A percentile compares a stretch with the other conserved stretches of the same genome.
phyloP scores from a whole-genome alignment of 2,329 filamentous ascomycete genomes.

The Aspergillus sp. region DNA sequence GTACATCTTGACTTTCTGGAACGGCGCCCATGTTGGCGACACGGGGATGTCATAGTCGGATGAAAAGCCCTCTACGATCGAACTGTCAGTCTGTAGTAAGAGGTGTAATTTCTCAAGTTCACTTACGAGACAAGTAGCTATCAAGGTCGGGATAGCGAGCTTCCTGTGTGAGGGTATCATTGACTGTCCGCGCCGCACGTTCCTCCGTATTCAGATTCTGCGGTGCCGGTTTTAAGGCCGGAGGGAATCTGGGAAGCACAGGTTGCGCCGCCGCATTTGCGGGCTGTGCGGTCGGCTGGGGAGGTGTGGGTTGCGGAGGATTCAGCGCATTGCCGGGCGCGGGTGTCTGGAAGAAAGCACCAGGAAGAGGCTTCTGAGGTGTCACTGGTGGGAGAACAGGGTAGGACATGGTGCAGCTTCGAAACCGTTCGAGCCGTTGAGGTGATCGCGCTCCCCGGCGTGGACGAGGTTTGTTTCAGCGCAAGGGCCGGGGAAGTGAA shows the following conservation, averaged over 20 bases:
- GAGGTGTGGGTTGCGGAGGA: conserved; percentile 34
- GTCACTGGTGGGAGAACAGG: conserved; percentile 38
- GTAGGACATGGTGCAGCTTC: conserved; percentile 41
- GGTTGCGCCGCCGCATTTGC: conserved; percentile 31
- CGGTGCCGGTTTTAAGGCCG: conserved; percentile 42
- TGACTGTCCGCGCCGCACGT: conserved; percentile 80
- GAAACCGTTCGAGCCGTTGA: conserved; percentile 12
- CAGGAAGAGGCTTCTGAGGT: conserved; percentile 41
- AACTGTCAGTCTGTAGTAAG: conserved; percentile 9
- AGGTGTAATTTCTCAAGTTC: conserved; percentile 27
- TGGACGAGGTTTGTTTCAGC: conserved; percentile 17
- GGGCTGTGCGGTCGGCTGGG: conserved; percentile 25
- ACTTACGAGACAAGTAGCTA: conserved; percentile 82
- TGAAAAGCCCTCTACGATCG: conserved; percentile 72
- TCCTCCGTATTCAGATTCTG: conserved; percentile 67
- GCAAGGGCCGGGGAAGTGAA: conserved; percentile 14
- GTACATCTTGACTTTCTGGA: conserved; percentile 82
- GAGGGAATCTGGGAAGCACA: conserved; percentile 36
- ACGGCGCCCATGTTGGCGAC: conserved; percentile 75
- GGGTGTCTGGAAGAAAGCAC: conserved; percentile 43
- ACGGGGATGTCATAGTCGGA: conserved; percentile 83
- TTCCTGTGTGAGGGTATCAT: conserved; percentile 73
- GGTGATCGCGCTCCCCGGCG: conserved; percentile 26
- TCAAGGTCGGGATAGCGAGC: conserved; percentile 85
- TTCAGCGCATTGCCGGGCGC: conserved; percentile 37